phyloP scores from a whole-genome alignment of 2,329 filamentous ascomycete genomes.

The Coniochaeta sp. region DNA sequence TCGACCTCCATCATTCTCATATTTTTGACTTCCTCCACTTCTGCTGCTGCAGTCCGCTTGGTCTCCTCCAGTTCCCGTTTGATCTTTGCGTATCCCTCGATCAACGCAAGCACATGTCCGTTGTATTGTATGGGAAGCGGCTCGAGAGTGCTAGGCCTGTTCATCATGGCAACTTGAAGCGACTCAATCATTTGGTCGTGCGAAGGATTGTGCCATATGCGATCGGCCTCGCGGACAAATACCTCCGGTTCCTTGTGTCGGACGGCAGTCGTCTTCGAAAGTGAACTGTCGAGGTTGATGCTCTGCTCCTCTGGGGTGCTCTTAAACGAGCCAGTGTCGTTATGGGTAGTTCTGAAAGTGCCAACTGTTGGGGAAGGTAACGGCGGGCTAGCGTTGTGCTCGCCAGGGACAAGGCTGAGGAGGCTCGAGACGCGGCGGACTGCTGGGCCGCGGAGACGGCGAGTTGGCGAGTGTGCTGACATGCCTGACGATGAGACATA shows the following conservation, averaged over 20 bases:
- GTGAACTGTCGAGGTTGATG: neutral
- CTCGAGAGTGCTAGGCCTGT: slow-evolving; percentile 18
- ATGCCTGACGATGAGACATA: neutral
- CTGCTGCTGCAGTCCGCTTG: slow-evolving; percentile 11
- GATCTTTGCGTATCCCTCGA: slow-evolving; percentile 27
- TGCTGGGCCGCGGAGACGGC: neutral
- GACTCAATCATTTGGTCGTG: slow-evolving; percentile 35
- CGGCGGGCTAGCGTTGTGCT: neutral
- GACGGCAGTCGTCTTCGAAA: neutral
- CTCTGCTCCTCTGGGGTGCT: neutral
- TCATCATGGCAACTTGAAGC: slow-evolving; percentile 34
- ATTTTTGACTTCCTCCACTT: slow-evolving; percentile 19
- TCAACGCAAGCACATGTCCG: slow-evolving; percentile 28
- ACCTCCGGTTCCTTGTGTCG: neutral
- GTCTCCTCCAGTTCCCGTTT: slow-evolving; percentile 9
- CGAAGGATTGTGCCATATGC: slow-evolving; percentile 31
- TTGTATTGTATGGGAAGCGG: slow-evolving; percentile 33
- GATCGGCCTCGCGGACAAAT: neutral
- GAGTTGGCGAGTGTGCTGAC: neutral
- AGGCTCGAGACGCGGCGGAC: slow-evolving; percentile 1
- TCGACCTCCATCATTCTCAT: slow-evolving; percentile 23
- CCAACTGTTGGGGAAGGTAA: neutral
- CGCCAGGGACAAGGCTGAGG: neutral
- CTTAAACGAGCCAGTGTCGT: neutral
- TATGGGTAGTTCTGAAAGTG: neutral